Conservation (phyloP, 805 yeast genomes). For the Spencermartinsiella europaea region DNA sequence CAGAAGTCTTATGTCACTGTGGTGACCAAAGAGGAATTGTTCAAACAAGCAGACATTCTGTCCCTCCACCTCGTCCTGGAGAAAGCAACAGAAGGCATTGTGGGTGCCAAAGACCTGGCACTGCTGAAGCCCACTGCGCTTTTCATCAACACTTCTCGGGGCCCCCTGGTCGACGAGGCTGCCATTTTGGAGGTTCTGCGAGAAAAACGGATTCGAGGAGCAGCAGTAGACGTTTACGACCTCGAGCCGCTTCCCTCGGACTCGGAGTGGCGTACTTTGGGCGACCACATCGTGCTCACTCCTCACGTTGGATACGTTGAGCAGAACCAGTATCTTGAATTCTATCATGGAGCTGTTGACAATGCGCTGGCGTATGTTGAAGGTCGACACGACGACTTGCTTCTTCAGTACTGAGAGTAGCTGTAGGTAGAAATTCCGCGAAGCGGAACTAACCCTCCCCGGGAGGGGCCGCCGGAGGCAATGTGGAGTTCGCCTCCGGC, state of each 20-base stretch:
- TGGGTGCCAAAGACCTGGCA: conserved; percentile 14
- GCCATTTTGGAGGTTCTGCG: conserved; percentile 18
- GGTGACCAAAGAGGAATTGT: conserved; percentile 17
- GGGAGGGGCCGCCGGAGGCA: too few relatives aligned
- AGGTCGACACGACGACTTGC: conserved; percentile 5
- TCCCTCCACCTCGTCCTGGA: conserved; percentile 19
- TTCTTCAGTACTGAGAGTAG: background rate
- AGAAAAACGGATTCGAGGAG: conserved; percentile 19
- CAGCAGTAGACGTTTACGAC: conserved; percentile 23
- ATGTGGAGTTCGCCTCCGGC: background rate
- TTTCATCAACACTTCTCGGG: conserved; percentile 22
- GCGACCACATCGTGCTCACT: conserved; percentile 17
- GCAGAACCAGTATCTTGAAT: conserved; percentile 12
- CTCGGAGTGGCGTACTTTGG: conserved; percentile 15
- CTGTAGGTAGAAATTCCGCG: background rate
- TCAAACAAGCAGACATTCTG: conserved; percentile 19
- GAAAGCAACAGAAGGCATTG: conserved; percentile 14
- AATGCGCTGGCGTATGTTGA: conserved; percentile 7
- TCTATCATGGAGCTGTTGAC: conserved; percentile 14
- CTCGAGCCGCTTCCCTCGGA: conserved; percentile 21
- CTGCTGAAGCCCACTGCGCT: conserved; percentile 21
- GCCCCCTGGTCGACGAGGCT: conserved; percentile 20
- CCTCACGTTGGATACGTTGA: conserved; percentile 22
- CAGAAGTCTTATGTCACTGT: conserved; percentile 11
- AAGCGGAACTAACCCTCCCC: background rate